Conservation (phyloP, 768 basidiomycete genomes). For the Megacollybia marginata region DNA sequence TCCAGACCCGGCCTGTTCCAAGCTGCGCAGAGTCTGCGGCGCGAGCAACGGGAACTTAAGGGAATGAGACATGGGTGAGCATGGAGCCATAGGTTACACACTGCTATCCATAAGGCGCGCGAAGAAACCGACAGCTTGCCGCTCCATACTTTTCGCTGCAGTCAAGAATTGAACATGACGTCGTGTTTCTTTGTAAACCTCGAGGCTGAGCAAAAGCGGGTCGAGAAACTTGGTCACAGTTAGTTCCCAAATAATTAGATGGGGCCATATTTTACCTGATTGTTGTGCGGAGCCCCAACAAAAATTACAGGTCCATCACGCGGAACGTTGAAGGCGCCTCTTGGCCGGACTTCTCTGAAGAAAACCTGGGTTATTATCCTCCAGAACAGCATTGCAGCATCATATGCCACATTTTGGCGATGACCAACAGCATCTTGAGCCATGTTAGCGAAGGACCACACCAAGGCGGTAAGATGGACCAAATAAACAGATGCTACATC, state of each 20-base stretch:
- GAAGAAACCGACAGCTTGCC: conserved; percentile 74
- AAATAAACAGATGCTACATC: background rate
- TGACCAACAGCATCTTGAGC: background rate
- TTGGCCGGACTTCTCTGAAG: conserved; percentile 90
- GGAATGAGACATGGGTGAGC: conserved; percentile 4
- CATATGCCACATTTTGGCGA: conserved; percentile 39
- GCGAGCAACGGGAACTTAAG: conserved; percentile 82
- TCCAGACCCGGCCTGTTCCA: conserved; percentile 63
- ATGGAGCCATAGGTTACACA: conserved; percentile 27
- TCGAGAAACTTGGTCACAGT: conserved; percentile 71
- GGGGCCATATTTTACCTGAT: conserved; percentile 51
- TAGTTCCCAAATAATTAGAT: conserved; percentile 1
- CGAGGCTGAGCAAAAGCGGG: conserved; percentile 74
- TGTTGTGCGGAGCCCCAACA: conserved; percentile 88
- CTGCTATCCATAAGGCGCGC: conserved; percentile 83
- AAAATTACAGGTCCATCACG: conserved; percentile 87
- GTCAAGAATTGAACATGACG: conserved; percentile 81
- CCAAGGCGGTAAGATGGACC: background rate
- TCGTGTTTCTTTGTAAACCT: conserved; percentile 78
- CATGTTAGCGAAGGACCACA: conserved; percentile 9
- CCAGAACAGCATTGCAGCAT: conserved; percentile 81
- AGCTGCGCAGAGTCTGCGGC: conserved; percentile 80
- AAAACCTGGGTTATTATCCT: conserved; percentile 83
- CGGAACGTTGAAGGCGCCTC: conserved; percentile 94
- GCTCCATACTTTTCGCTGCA: conserved; percentile 83